These are phyloP conservation scores for Eucalyptus erythrocorys DNA, from an alignment of 345 rosid species.

Conservation along the genomic window DNA sequence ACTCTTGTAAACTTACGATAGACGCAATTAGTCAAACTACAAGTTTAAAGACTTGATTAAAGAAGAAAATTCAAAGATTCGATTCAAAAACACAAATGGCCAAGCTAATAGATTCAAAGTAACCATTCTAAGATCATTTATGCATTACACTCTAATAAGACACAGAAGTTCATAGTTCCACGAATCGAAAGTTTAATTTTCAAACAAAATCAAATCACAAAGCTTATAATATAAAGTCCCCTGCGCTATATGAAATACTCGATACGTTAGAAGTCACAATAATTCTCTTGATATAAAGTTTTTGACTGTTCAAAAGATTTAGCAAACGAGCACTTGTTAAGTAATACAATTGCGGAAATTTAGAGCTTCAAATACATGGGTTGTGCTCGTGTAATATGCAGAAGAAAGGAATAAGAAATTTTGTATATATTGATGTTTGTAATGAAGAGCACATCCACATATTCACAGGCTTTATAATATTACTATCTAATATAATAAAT, in stretches of 20 bases:
- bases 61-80: not conserved
- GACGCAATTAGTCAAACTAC: not conserved
- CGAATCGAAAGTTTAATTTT: not conserved
- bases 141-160: not conserved
- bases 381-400: no score
- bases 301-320: not conserved
- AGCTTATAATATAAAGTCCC: not conserved
- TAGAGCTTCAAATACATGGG: no score
- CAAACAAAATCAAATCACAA: not conserved
- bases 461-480: no score
- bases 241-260: not conserved
- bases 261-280: not conserved
- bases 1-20: not conserved
- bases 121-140: not conserved
- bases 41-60: not conserved
- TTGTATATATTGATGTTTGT: no score
- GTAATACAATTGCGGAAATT: not conserved
- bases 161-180: not conserved
- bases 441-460: no score
- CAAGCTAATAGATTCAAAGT: not conserved
- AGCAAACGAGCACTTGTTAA: not conserved
- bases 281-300: not conserved
- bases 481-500: no score
- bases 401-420: no score
- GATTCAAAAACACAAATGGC: not conserved